These are phyloP conservation scores for Chrysosporium keratinophilum DNA, from an alignment of 2,329 filamentous ascomycete genomes.

Conservation along the genomic window DNA sequence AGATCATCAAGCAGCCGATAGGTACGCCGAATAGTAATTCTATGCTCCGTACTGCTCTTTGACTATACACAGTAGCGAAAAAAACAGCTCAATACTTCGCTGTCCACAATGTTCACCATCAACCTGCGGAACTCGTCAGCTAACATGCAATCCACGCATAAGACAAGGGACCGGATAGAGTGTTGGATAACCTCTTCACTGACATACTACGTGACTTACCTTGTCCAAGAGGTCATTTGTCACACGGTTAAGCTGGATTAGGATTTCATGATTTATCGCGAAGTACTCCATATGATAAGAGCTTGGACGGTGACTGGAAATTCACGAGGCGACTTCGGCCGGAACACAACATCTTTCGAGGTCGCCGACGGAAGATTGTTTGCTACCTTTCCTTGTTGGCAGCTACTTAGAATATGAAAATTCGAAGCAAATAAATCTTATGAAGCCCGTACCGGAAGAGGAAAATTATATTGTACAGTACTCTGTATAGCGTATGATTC, in stretches of 20 bases:
- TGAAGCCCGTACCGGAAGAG: background rate
- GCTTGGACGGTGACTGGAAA: too few species aligned
- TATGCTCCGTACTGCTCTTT: too few species aligned
- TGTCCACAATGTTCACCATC: conserved; percentile 12
- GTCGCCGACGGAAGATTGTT: background rate
- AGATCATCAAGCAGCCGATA: too few species aligned
- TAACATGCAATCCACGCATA: background rate
- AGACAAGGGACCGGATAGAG: background rate
- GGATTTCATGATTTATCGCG: too few species aligned
- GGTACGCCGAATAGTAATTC: too few species aligned
- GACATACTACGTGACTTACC: too few species aligned
- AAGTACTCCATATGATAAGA: too few species aligned
- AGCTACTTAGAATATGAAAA: background rate
- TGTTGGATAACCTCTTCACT: too few species aligned
- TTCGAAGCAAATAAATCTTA: background rate
- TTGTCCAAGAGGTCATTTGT: too few species aligned
- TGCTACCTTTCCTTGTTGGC: background rate
- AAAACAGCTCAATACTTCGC: background rate
- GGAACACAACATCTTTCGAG: background rate
- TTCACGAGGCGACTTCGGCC: background rate
- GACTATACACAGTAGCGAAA: too few species aligned
- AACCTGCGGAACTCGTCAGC: conserved; percentile 6
- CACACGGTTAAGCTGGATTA: too few species aligned
- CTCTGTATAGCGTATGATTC: background rate
- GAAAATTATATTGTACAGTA: background rate